Evolutionary conservation across 2,329 filamentous ascomycete species (phyloP).

Genomic region (Periglandula ipomoeae): DNA sequence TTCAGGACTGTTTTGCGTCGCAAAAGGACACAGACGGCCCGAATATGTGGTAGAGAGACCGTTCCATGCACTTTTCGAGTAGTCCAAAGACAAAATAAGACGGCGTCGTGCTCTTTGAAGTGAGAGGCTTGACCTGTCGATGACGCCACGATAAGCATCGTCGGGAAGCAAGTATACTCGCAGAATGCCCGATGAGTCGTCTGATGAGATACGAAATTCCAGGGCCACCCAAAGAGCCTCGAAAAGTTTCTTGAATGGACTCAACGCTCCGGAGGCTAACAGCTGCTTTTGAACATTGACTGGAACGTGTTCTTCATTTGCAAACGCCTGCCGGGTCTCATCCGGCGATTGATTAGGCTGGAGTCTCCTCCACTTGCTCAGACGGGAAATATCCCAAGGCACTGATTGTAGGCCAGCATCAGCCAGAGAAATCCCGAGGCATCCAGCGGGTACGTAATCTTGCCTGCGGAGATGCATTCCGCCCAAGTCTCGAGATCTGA

Average conservation of each 20-base stretch:
- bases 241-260: constrained; percentile 22
- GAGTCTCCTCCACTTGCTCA: constrained; percentile 18
- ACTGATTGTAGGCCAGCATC: constrained; percentile 11
- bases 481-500: not conserved
- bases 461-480: constrained; percentile 11
- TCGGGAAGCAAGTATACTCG: constrained; percentile 58
- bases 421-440: constrained; percentile 21
- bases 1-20: constrained; percentile 18
- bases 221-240: constrained; percentile 33
- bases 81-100: constrained; percentile 47
- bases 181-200: constrained; percentile 21
- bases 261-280: constrained; percentile 16
- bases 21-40: not conserved
- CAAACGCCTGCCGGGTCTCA: not conserved
- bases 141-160: constrained; percentile 45
- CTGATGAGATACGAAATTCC: constrained; percentile 22
- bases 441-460: constrained; percentile 33
- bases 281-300: constrained; percentile 19
- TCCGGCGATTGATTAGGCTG: not conserved
- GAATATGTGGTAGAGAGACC: constrained; percentile 21
- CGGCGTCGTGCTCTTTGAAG: constrained; percentile 36
- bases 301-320: constrained; percentile 13
- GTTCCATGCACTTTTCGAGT: constrained; percentile 45
- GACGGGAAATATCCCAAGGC: constrained; percentile 8
- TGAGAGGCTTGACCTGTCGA: constrained; percentile 38